phyloP scores from a whole-genome alignment of 306 rosid genomes.

The Vicia faba region DNA sequence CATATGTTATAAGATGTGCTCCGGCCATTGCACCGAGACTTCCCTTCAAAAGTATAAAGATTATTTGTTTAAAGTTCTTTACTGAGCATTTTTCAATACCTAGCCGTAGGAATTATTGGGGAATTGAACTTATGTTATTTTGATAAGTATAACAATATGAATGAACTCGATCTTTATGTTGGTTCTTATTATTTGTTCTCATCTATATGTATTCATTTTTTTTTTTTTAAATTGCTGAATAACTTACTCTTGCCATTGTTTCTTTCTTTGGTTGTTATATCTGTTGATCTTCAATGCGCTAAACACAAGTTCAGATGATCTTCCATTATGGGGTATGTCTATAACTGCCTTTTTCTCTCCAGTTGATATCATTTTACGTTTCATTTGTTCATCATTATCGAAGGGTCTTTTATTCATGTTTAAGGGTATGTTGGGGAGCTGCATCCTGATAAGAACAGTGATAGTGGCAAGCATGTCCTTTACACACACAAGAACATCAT shows the following conservation, averaged over 20 bases:
- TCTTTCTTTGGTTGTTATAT: conserved; percentile 38
- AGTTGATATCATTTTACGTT: conserved; percentile 29
- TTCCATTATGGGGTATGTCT: conserved; percentile 94
- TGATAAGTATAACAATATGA: conserved; percentile 26
- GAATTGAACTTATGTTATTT: conserved; percentile 26
- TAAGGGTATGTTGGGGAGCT: conserved; percentile 91
- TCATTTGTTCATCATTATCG: conserved; percentile 35
- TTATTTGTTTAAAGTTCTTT: background rate
- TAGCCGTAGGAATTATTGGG: background rate
- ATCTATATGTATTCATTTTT: background rate
- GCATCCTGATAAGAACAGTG: conserved; percentile 80
- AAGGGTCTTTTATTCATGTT: conserved; percentile 32
- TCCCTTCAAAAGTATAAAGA: background rate
- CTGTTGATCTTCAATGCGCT: conserved; percentile 47
- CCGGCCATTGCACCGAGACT: too few species aligned
- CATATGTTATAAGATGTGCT: too few species aligned
- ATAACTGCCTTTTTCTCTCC: conserved; percentile 26
- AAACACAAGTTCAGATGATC: conserved; percentile 78
- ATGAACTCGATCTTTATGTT: conserved; percentile 16
- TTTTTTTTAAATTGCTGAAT: conserved; percentile 9
- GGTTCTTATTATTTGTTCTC: conserved; percentile 10
- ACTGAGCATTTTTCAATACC: conserved; percentile 9
- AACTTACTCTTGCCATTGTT: conserved; percentile 48
- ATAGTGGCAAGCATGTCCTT: conserved; percentile 80
- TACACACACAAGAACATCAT: conserved; percentile 77